phyloP scores from a whole-genome alignment of 2,329 filamentous ascomycete genomes.

The Ascochyta koolunga region DNA sequence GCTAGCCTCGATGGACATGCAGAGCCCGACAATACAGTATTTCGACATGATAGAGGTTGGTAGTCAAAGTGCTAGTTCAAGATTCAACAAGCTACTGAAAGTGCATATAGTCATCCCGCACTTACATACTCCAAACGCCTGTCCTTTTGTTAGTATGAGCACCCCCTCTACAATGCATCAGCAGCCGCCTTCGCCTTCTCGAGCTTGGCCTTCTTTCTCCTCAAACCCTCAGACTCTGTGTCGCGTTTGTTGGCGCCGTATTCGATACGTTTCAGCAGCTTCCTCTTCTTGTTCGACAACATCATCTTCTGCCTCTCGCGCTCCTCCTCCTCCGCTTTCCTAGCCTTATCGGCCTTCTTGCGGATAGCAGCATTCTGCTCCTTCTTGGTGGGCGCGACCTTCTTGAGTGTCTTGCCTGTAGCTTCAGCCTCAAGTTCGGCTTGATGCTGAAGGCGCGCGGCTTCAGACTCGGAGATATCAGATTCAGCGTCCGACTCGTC shows the following conservation, averaged over 20 bases:
- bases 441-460: slow-evolving; percentile 74
- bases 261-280: slow-evolving; percentile 96
- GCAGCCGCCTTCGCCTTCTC: slow-evolving; percentile 62
- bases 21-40: background rate
- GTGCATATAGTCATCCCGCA: background rate
- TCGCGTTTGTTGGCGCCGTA: slow-evolving; percentile 95
- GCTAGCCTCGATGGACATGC: background rate
- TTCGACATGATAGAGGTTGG: background rate
- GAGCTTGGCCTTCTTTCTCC: slow-evolving; percentile 87
- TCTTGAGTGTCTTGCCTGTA: slow-evolving; percentile 64
- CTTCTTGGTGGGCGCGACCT: slow-evolving; percentile 51
- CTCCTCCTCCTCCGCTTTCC: slow-evolving; percentile 77
- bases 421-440: slow-evolving; percentile 92
- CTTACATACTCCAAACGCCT: slow-evolving; percentile 9
- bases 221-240: slow-evolving; percentile 83
- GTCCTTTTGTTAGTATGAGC: slow-evolving; percentile 7
- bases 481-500: slow-evolving; percentile 58
- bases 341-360: slow-evolving; percentile 67
- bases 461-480: slow-evolving; percentile 61
- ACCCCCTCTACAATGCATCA: slow-evolving; percentile 24
- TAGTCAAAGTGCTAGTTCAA: background rate
- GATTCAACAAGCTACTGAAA: background rate
- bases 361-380: slow-evolving; percentile 71
- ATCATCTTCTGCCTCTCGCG: slow-evolving; percentile 94
- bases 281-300: slow-evolving; percentile 97